Evolutionary conservation across 163 green algal genomes (phyloP).

Genomic region (Coccomyxa subellipsoidea): DNA sequence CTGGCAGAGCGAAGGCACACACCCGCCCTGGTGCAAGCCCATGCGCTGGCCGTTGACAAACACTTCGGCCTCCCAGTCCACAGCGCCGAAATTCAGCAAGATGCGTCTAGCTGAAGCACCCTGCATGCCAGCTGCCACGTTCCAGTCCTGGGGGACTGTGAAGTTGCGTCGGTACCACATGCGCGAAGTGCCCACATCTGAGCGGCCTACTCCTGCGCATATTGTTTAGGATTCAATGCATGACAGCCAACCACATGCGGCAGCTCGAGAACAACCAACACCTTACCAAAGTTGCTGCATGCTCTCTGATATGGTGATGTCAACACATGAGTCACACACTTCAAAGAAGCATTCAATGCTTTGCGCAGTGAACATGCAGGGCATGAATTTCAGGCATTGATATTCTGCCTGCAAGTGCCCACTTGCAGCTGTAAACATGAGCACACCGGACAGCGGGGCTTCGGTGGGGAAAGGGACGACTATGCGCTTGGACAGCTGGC

Average conservation of each 20-base stretch:
- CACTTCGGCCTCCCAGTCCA: constrained; percentile 25
- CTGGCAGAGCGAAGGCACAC: not conserved
- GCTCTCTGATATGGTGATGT: too few species aligned
- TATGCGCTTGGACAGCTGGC: not conserved
- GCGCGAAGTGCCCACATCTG: constrained; percentile 2
- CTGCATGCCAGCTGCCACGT: not conserved
- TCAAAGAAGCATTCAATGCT: too few species aligned
- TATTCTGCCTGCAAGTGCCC: too few species aligned
- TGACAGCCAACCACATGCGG: not conserved
- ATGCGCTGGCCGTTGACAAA: constrained; percentile 16
- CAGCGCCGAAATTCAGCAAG: constrained; percentile 30
- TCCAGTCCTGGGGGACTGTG: constrained; percentile 17
- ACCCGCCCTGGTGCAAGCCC: constrained; percentile 15
- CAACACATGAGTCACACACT: too few species aligned
- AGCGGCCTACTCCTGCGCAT: constrained; percentile 11
- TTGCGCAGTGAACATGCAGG: not conserved
- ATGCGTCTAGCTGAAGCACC: not conserved
- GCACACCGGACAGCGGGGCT: constrained; percentile 22
- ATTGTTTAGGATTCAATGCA: too few species aligned
- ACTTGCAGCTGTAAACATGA: not conserved
- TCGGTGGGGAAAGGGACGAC: constrained; percentile 32
- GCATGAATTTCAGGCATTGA: too few species aligned
- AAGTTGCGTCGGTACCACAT: constrained; percentile 35
- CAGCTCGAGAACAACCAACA: too few species aligned
- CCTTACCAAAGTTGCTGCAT: too few species aligned